Evolutionary conservation across 2,329 filamentous ascomycete genomes (phyloP).

Genomic region (Escovopsis weberi): DNA sequence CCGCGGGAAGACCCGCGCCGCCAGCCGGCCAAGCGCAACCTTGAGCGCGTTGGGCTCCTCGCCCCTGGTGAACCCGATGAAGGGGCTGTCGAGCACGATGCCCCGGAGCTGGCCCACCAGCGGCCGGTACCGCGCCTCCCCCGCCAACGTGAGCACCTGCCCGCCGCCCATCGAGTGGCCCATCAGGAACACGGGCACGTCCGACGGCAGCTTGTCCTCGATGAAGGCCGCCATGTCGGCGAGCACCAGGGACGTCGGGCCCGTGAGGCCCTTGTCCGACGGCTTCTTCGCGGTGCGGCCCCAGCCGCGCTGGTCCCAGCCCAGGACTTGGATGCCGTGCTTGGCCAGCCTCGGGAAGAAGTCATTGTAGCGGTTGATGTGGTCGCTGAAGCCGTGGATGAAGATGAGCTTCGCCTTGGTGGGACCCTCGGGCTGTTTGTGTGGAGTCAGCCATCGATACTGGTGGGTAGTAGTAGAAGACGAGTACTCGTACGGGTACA

Average conservation of each 20-base stretch:
- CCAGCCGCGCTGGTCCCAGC: constrained; percentile 84
- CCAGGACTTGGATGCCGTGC: constrained; percentile 59
- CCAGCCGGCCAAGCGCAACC: constrained; percentile 52
- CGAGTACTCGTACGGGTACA: neutral
- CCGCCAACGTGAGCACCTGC: constrained; percentile 50
- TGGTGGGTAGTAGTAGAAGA: too few species aligned
- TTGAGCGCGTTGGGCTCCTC: constrained; percentile 49
- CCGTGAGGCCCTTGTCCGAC: constrained; percentile 55
- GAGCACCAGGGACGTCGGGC: constrained; percentile 57
- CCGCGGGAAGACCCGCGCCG: constrained; percentile 50
- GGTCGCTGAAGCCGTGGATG: constrained; percentile 83
- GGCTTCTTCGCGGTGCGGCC: constrained; percentile 52
- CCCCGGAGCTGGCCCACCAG: constrained; percentile 50
- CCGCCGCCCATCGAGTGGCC: constrained; percentile 88
- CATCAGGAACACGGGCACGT: constrained; percentile 62
- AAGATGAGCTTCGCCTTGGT: constrained; percentile 62
- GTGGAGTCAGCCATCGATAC: neutral
- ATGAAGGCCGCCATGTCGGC: constrained; percentile 69
- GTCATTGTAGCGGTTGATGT: constrained; percentile 60
- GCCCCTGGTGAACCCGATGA: constrained; percentile 55
- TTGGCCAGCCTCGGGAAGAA: constrained; percentile 58
- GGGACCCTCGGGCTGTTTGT: constrained; percentile 34
- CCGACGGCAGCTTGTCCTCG: constrained; percentile 36
- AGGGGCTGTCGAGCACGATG: constrained; percentile 64
- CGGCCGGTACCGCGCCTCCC: constrained; percentile 33